Percentiles rank a stretch among this genome's conserved stretches.
Evolutionary conservation across 768 basidiomycete genomes (phyloP).

Genomic region (Leccinum broughii): DNA sequence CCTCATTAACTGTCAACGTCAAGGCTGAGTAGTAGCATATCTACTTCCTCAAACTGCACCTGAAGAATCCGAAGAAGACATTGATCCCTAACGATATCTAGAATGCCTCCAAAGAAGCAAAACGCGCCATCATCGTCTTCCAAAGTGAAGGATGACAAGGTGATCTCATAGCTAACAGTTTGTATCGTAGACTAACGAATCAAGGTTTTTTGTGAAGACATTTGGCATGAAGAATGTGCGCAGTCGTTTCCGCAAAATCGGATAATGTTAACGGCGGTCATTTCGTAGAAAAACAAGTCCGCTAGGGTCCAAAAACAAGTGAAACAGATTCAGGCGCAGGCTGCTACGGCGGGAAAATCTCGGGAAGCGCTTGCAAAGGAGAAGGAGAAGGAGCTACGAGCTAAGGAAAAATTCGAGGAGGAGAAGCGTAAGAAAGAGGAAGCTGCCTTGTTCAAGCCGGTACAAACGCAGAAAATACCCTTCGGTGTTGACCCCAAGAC

Average conservation of each 20-base stretch:
- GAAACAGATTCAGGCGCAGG: constrained; percentile 76
- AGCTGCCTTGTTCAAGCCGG: constrained; percentile 77
- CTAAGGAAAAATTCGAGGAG: constrained; percentile 74
- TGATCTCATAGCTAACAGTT: constrained; percentile 32
- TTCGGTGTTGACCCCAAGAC: constrained; percentile 98
- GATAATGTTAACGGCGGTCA: constrained; percentile 12
- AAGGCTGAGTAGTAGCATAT: not conserved
- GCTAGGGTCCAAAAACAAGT: constrained; percentile 89
- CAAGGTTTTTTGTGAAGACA: constrained; percentile 51
- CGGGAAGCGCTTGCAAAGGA: constrained; percentile 80
- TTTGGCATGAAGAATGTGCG: constrained; percentile 88
- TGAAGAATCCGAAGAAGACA: not conserved
- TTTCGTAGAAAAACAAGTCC: constrained; percentile 85
- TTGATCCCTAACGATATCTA: not conserved
- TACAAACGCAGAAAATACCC: constrained; percentile 82
- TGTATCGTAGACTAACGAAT: constrained; percentile 27
- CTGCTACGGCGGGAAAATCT: constrained; percentile 74
- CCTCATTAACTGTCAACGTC: not conserved
- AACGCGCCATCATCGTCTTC: constrained; percentile 52
- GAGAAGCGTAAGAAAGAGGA: constrained; percentile 86
- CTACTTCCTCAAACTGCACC: not conserved
- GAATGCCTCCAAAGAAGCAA: constrained; percentile 84
- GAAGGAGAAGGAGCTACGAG: constrained; percentile 75
- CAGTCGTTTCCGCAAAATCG: constrained; percentile 17
- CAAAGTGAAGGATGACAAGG: constrained; percentile 84